Evolutionary conservation across 2,329 filamentous ascomycete genomes (phyloP).

Genomic region (Arthrinium phaeospermum): DNA sequence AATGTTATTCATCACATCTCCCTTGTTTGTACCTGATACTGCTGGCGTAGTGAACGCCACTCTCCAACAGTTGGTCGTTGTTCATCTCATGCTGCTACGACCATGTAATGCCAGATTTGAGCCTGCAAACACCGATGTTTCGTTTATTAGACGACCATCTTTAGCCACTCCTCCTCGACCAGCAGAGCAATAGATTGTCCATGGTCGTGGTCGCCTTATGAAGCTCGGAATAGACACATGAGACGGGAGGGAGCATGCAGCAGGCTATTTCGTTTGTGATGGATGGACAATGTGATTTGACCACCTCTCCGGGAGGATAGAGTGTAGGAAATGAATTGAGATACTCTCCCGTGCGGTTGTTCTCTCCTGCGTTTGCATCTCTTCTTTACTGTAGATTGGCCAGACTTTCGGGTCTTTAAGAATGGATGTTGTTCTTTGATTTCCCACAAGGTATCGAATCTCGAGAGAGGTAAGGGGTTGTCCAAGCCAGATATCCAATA

Average conservation of each 20-base stretch:
- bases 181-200: background rate
- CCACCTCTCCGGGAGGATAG: background rate
- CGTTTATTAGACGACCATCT: background rate
- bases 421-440: background rate
- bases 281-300: background rate
- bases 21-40: background rate
- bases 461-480: background rate
- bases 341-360: background rate
- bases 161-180: background rate
- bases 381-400: no score
- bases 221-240: background rate
- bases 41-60: background rate
- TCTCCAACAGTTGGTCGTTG: background rate
- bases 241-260: background rate
- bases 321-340: background rate
- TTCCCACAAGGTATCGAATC: background rate
- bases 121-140: background rate
- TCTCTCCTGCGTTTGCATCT: background rate
- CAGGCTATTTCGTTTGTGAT: background rate
- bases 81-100: background rate
- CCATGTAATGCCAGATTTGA: background rate
- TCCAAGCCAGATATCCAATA: background rate
- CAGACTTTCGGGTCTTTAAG: background rate
- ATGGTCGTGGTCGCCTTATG: background rate
- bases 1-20: background rate